Evolutionary conservation across 2,329 filamentous ascomycete genomes (phyloP).

Genomic region (Colletotrichum truncatum): DNA sequence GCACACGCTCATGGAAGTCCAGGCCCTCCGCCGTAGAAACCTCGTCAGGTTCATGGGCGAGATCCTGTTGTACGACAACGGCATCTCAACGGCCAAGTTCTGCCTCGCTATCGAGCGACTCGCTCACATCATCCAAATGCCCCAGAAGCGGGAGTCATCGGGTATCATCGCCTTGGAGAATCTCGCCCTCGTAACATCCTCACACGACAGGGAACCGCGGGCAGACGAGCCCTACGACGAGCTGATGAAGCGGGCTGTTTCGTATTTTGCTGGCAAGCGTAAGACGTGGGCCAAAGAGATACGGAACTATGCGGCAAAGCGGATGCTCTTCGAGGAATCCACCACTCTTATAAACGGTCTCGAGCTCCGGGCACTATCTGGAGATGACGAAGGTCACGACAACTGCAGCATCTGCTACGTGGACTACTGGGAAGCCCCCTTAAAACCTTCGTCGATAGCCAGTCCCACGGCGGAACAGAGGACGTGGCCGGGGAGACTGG

Average conservation of each 20-base stretch:
- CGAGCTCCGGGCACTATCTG: background rate
- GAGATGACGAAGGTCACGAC: background rate
- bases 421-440: background rate
- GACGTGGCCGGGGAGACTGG: background rate
- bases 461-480: background rate
- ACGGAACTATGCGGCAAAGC: conserved; percentile 7
- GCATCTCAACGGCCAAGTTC: conserved; percentile 12
- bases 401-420: conserved; percentile 2
- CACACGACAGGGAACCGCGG: background rate
- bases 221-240: background rate
- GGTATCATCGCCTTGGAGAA: background rate
- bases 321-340: background rate
- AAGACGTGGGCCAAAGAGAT: conserved; percentile 4
- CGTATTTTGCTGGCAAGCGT: conserved; percentile 5
- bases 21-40: background rate
- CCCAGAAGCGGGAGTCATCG: conserved; percentile 1
- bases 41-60: conserved; percentile 19
- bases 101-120: background rate
- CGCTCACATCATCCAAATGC: background rate
- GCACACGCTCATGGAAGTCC: background rate
- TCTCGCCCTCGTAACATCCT: background rate
- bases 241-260: background rate
- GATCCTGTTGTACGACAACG: conserved; percentile 15
- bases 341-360: background rate
- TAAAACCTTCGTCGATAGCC: background rate